Base-by-base conservation (phyloP, 116 monocot species). In the Cymodocea nodosa region DNA sequence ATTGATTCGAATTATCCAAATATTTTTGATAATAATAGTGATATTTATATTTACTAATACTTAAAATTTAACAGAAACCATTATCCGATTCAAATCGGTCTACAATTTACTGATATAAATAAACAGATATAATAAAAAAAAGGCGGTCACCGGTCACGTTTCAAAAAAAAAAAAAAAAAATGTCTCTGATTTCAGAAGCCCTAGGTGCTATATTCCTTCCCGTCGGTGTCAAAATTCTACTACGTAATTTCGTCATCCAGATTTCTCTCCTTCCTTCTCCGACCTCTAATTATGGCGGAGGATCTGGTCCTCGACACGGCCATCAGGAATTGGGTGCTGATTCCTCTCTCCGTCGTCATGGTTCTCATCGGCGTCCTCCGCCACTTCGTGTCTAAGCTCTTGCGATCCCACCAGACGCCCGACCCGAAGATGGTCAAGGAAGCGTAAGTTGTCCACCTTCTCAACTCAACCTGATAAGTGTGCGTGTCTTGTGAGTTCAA, bases 321-420 rank as follows among this genome's bases (percentile, higher is more conserved):
- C 25, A 98, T 98, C 55, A 88, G 92, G 75, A 78, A 92, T 15
- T 98, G 98, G 98, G 98, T 98, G n/a, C 75, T 98, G 48, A 73
- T 98, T 51, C 98, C 98, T 7, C 85, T 98, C n/a, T 92, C 98
- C 3, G 86, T 92, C 5, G 98, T 92, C 37, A 98, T 92, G 98
- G 92, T 98, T 18, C 84, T 98, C 54, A 98, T 98, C 68, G 98
- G 98, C 56, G 69, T 98, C n/a, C 88, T 98, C 75, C 88, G 98
- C 61, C 84, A 86, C 82, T 98, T 98, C 80, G 92, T 98, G 71
- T 68, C 89, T 74, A 98, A 98, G 82, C 92, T 98, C 77, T 82
- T 89, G 85, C 82, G 92, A 24, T 91, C 92, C 40, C 52, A 78
- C 56, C 83, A 77, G 71, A 6, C 63, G 60, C 88, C 82, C 51